Percentiles rank a stretch among this genome's conserved stretches.
These are phyloP conservation scores for Filosporella fistucella DNA, from an alignment of 495 filamentous ascomycete species.

Conservation along the genomic window DNA sequence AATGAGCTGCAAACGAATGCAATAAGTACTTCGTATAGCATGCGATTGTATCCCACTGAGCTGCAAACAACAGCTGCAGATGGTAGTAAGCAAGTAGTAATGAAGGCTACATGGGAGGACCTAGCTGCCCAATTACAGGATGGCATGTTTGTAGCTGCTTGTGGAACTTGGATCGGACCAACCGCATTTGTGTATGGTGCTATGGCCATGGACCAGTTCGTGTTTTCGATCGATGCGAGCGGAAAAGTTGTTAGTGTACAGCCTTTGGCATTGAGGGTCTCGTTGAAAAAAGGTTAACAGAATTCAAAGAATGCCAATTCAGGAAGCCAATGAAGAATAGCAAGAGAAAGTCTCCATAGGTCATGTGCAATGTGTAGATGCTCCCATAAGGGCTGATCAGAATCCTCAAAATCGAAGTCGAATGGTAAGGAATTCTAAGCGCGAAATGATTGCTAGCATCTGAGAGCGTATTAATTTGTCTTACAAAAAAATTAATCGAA, in stretches of 20 bases:
- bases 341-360: no score
- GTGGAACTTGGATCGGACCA: constrained; percentile 32
- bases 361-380: no score
- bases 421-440: no score
- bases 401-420: no score
- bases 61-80: constrained; percentile 6
- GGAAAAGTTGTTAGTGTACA: constrained; percentile 39
- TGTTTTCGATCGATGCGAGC: constrained; percentile 36
- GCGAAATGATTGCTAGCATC: no score
- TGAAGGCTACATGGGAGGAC: constrained; percentile 1
- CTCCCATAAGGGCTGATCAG: no score
- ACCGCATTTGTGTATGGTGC: constrained; percentile 36
- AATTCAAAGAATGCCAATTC: no score
- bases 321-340: no score
- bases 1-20: neutral
- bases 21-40: constrained; percentile 27
- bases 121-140: neutral
- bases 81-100: neutral
- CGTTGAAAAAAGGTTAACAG: neutral
- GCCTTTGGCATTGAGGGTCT: neutral
- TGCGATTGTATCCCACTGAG: constrained; percentile 36
- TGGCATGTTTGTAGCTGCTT: neutral
- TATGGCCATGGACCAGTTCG: constrained; percentile 43
- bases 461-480: no score
- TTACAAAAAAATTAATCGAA: no score